Conservation (phyloP, 1,139 yeast species). For the Suhomyces panamericanus region DNA sequence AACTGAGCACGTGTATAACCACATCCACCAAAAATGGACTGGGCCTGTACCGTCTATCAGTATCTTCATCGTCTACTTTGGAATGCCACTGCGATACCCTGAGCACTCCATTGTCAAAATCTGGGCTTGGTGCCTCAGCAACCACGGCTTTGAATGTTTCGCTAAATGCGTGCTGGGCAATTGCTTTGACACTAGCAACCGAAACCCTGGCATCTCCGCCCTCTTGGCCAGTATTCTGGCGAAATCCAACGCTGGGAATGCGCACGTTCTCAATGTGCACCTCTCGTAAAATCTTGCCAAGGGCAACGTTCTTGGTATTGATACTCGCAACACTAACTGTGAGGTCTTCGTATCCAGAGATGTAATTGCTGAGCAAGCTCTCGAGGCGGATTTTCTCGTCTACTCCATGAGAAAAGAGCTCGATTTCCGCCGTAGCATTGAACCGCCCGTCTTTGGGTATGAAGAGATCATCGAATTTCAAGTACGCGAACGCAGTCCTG, state of each 20-base stretch:
- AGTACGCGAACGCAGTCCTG: conserved; percentile 20
- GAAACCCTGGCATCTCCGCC: background rate
- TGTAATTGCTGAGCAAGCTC: conserved; percentile 22
- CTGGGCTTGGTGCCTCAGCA: too few species aligned
- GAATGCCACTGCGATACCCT: background rate
- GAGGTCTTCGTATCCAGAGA: conserved; percentile 23
- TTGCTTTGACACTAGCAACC: background rate
- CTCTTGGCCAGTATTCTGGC: background rate
- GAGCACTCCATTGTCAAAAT: background rate
- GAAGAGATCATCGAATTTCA: conserved; percentile 16
- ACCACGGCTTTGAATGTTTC: background rate
- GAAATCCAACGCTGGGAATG: conserved; percentile 20
- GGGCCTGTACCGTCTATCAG: conserved; percentile 6
- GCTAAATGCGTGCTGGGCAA: background rate
- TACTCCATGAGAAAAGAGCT: conserved; percentile 13
- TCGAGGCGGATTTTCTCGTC: conserved; percentile 17
- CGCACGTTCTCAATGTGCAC: conserved; percentile 16
- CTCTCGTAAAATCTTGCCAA: conserved; percentile 20
- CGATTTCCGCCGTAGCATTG: conserved; percentile 17
- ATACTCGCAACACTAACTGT: conserved; percentile 13
- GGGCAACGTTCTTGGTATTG: conserved; percentile 17
- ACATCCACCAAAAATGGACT: conserved; percentile 42
- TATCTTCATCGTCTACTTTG: background rate
- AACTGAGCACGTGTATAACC: conserved; percentile 51
- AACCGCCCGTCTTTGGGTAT: conserved; percentile 21